Base-by-base conservation (phyloP, 768 basidiomycete genomes). In the Kwoniella mangroviensis region DNA sequence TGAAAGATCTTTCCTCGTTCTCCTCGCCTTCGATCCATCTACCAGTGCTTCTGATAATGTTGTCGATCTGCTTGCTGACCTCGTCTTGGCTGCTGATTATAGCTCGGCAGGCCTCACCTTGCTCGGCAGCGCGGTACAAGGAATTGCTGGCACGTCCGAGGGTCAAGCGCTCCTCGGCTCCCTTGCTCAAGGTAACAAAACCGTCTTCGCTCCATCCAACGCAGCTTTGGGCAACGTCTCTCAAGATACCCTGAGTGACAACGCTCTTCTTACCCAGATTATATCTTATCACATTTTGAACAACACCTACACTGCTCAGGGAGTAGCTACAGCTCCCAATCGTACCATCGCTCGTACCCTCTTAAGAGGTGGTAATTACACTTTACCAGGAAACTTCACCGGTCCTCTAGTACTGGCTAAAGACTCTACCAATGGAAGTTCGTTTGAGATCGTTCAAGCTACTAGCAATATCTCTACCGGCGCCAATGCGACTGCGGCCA, bases 301-400 rank as follows among this genome's bases (percentile, higher is more conserved):
- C 57, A 88, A 89, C 26, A 84, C 88, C 69, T 86, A 88, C 79
- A 73, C 83, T 53, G 84, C 85, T 4, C 69, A 71, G 22, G 66
- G 82, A 11, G 84, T 85, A n/a, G 81, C 83, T 12, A 79, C 82
- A 17, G 87, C 83, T 67, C 89, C 90, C 1, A 88, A 87, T 73
- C 84, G 86, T 71, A 90, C 90, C 0, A 82, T 92, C 64, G 89
- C 88, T 1, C 86, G 89, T 51, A 89, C 90, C 0, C 83, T 89
- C n/a, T 85, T 91, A 53, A 87, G 86, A 53, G 85, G 87, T 49
- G 75, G 86, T 0, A 68, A 83, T 0, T 79, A 86, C 34, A 87
- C 89, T 22, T 86, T 91, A 0, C 89, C 90, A 73, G 90, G 87
- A 6, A 86, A 86, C 72, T 84, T 67, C 6, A 70, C 72, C 19